Percentiles rank a stretch among this genome's conserved stretches.
Conservation (phyloP, 2,329 filamentous ascomycete species). For the Aureobasidium sp. region DNA sequence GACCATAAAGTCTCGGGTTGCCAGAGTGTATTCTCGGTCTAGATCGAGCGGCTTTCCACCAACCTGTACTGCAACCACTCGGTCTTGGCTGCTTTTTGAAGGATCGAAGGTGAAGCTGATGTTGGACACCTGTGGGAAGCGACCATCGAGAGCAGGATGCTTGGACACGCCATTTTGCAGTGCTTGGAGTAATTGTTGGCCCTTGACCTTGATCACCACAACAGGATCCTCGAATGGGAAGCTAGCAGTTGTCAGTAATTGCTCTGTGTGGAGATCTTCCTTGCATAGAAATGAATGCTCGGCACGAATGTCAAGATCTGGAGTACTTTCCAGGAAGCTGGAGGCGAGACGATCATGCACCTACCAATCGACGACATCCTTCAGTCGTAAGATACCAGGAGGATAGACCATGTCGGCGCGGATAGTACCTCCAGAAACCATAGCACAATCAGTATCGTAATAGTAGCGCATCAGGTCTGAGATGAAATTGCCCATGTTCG, state of each 20-base stretch:
- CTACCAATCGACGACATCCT: slow-evolving; percentile 69
- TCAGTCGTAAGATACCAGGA: slow-evolving; percentile 65
- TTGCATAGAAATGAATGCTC: too few relatives aligned
- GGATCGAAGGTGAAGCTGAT: slow-evolving; percentile 69
- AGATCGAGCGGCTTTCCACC: slow-evolving; percentile 53
- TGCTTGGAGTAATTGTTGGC: slow-evolving; percentile 65
- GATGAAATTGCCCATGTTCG: slow-evolving; percentile 83
- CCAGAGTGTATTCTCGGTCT: slow-evolving; percentile 58
- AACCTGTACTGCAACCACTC: slow-evolving; percentile 56
- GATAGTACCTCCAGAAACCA: slow-evolving; percentile 81
- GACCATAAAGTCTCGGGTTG: slow-evolving; percentile 81
- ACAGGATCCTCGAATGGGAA: slow-evolving; percentile 91
- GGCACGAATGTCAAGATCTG: too few relatives aligned
- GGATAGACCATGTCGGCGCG: slow-evolving; percentile 83
- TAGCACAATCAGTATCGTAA: slow-evolving; percentile 68
- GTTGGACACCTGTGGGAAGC: slow-evolving; percentile 81
- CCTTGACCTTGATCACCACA: slow-evolving; percentile 63
- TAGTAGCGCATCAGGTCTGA: slow-evolving; percentile 85
- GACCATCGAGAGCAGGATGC: slow-evolving; percentile 72
- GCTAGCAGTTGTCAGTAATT: slow-evolving; percentile 24
- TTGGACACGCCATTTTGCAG: slow-evolving; percentile 74
- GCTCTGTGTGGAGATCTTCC: too few relatives aligned
- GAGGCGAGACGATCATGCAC: not conserved
- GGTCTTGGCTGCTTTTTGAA: slow-evolving; percentile 47
- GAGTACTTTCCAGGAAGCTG: too few relatives aligned